Base-by-base conservation (phyloP, 805 yeast genomes). In the Teunomyces lycoperdinae region DNA sequence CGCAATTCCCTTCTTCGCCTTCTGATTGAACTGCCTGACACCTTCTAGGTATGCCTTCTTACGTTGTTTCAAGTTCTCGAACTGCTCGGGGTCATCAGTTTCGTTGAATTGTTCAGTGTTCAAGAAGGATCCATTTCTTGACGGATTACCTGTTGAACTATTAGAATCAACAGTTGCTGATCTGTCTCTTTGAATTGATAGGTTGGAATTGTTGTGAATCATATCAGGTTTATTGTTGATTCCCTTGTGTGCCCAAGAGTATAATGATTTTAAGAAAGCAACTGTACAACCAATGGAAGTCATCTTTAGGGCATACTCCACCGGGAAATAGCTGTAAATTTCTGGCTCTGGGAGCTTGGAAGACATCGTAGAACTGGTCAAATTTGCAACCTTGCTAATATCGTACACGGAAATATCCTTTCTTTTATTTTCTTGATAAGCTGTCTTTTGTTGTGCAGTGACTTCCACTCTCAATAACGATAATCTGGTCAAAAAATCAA, bases 231-330 rank as follows among this genome's bases (percentile, higher is more conserved):
- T 24, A 27, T 32, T 40, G 30, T 42, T 57, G 20, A 68, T 55
- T 5, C 76, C 77, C 50, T 85, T 81, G 51, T 87, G 95, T 9
- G 96, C 87, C 96, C 97, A 91, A 2, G 89, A 77, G 57, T 87
- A 78, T 40, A 94, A 73, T 0, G 97, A 88, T 56, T 89, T 74
- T 58, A 95, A 73, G 42, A 90, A 85, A 2, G 90, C 87, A 10
- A 92, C 94, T 38, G 90, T 77, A 51, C 92, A 85, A 43, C 81
- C 83, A 48, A 95, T 75, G 0, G 98, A 81, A 1, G 83, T 80
- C 78, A 90, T 82, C 57, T 91, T 90, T 62, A 92, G 72, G 1
- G 91, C 89, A 63, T 85, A 91, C 51, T 89, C 96, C 29, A 85
- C 71, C 3, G 96, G 96, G 59, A 80, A 86, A 29, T 62, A 65